Percentiles rank a stretch among this genome's conserved stretches.
Evolutionary conservation across 2,329 filamentous ascomycete species (phyloP).

Genomic region (Alternaria rosae): DNA sequence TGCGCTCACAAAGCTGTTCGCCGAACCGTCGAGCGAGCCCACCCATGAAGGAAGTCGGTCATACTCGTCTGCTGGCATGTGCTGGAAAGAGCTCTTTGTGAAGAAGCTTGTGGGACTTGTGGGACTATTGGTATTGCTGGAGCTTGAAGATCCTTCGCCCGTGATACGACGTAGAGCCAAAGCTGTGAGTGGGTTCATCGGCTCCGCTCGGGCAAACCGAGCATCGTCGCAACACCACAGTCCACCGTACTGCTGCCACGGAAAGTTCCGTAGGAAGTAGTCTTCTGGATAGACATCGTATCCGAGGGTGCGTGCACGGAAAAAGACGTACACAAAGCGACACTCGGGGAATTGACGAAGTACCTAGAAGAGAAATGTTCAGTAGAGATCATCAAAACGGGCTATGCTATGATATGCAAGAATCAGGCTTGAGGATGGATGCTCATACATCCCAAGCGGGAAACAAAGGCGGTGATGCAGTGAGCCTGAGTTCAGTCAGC

Average conservation of each 20-base stretch:
- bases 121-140: conserved; percentile 22
- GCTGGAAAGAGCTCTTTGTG: conserved; percentile 18
- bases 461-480: conserved; percentile 47
- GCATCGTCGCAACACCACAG: conserved; percentile 49
- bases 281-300: conserved; percentile 52
- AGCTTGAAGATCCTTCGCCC: conserved; percentile 30
- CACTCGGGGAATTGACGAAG: conserved; percentile 48
- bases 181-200: conserved; percentile 31
- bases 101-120: conserved; percentile 25
- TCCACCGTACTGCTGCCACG: conserved; percentile 49
- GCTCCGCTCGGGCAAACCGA: conserved; percentile 45
- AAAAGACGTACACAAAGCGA: conserved; percentile 50
- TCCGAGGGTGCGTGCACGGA: conserved; percentile 46
- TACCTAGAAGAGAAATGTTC: conserved; percentile 38
- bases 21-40: conserved; percentile 23
- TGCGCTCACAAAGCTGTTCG: conserved; percentile 1
- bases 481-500: conserved; percentile 39
- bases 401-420: conserved; percentile 3
- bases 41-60: conserved; percentile 16
- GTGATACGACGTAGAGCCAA: conserved; percentile 42
- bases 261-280: conserved; percentile 47
- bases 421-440: conserved; percentile 5
- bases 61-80: conserved; percentile 7
- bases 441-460: conserved; percentile 53
- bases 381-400: conserved; percentile 24